phyloP scores from a whole-genome alignment of 176 grass and related monocot species.

The Oryza coarctata region DNA sequence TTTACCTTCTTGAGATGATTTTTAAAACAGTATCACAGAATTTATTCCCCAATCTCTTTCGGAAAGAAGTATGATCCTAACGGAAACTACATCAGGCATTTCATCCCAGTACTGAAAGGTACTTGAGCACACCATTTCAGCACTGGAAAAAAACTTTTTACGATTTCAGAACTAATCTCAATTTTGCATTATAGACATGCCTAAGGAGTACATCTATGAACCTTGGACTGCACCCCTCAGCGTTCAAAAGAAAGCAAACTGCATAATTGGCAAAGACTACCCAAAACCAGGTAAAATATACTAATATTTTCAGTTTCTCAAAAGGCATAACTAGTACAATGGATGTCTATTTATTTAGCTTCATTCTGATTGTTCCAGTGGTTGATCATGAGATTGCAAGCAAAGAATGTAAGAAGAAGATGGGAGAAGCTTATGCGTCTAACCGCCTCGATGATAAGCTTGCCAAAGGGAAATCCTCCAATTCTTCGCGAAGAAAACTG shows the following conservation, averaged over 20 bases:
- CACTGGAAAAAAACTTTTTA: not conserved
- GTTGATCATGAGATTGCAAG: slow-evolving; percentile 65
- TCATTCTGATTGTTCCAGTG: slow-evolving; percentile 49
- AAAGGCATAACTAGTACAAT: not conserved
- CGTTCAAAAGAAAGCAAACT: slow-evolving; percentile 83
- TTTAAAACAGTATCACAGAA: slow-evolving; percentile 63
- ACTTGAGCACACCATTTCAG: slow-evolving; percentile 13
- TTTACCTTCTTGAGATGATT: not conserved
- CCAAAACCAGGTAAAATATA: slow-evolving; percentile 67
- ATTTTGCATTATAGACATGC: slow-evolving; percentile 64
- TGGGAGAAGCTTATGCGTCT: slow-evolving; percentile 67
- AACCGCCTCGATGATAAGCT: slow-evolving; percentile 10
- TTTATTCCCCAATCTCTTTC: slow-evolving; percentile 89
- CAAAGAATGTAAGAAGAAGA: slow-evolving; percentile 77
- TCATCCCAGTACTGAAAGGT: slow-evolving; percentile 87
- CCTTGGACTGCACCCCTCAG: slow-evolving; percentile 85
- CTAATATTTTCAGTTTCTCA: not conserved
- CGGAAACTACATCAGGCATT: slow-evolving; percentile 83
- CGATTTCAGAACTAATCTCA: slow-evolving; percentile 7
- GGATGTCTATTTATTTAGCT: not conserved
- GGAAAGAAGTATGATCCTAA: slow-evolving; percentile 92
- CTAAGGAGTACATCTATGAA: slow-evolving; percentile 90
- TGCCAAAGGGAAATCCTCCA: slow-evolving; percentile 24
- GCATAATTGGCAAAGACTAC: slow-evolving; percentile 85
- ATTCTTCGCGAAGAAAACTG: slow-evolving; percentile 19